Evolutionary conservation across 176 grass and related monocot species (phyloP).

Genomic region (Aegilops tauschii): DNA sequence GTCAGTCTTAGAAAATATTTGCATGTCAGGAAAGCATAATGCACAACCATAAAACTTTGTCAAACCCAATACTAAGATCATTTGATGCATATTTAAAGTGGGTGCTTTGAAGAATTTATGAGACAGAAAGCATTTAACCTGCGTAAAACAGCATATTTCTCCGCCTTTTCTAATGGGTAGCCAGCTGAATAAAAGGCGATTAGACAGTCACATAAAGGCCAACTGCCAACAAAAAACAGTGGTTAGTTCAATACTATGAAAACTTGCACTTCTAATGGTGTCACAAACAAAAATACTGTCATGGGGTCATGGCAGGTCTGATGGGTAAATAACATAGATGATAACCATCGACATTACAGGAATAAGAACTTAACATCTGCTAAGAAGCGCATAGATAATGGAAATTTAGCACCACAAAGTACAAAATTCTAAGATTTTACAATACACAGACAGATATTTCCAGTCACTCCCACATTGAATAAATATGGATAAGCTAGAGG

Average conservation of each 20-base stretch:
- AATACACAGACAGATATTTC: slow-evolving; percentile 6
- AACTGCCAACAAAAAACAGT: slow-evolving; percentile 49
- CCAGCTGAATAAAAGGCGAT: slow-evolving; percentile 91
- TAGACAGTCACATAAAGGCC: slow-evolving; percentile 92
- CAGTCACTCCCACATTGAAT: background rate
- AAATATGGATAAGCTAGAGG: background rate
- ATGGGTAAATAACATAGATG: background rate
- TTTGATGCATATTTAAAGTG: background rate
- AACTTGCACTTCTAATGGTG: background rate
- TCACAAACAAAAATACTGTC: background rate
- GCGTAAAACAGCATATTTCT: slow-evolving; percentile 71
- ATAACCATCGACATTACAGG: background rate
- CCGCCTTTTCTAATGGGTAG: slow-evolving; percentile 85
- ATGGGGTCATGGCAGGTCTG: background rate
- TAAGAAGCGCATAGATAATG: background rate
- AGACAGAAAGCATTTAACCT: slow-evolving; percentile 52
- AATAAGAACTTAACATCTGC: slow-evolving; percentile 2
- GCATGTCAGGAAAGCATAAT: background rate
- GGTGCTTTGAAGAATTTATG: background rate
- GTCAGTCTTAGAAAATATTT: slow-evolving; percentile 21
- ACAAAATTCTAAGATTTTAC: background rate
- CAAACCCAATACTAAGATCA: background rate
- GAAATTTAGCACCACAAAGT: background rate
- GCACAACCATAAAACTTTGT: background rate
- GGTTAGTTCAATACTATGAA: slow-evolving; percentile 7